These are phyloP conservation scores for Debaryomycetaceae sp. DNA, from an alignment of 1,139 yeast genomes.

Conservation along the genomic window DNA sequence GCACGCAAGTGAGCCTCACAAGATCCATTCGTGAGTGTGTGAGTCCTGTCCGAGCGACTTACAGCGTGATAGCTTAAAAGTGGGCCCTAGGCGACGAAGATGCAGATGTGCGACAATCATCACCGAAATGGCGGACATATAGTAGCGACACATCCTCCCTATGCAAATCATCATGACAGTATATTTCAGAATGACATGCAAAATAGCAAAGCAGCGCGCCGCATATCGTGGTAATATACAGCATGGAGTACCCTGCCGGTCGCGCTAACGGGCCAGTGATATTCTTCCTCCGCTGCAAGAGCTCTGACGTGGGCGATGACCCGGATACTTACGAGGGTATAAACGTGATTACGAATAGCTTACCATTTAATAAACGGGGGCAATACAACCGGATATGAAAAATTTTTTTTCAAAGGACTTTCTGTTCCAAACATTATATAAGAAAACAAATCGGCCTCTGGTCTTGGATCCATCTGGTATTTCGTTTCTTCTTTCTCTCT, in stretches of 20 bases:
- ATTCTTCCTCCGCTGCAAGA: neutral
- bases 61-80: too few relatives aligned
- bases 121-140: too few relatives aligned
- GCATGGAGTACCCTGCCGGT: neutral
- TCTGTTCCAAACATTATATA: slow-evolving; percentile 4
- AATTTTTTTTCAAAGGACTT: slow-evolving; percentile 3
- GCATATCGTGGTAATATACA: neutral
- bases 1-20: too few relatives aligned
- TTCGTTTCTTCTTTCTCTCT: slow-evolving; percentile 14
- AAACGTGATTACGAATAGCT: neutral
- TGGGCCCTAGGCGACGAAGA: too few relatives aligned
- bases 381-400: slow-evolving; percentile 1
- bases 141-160: too few relatives aligned
- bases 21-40: too few relatives aligned
- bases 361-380: neutral
- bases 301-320: neutral
- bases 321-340: neutral
- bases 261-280: neutral
- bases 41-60: too few relatives aligned
- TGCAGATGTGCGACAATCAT: too few relatives aligned
- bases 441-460: slow-evolving; percentile 1
- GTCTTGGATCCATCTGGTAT: neutral
- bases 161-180: too few relatives aligned
- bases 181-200: neutral
- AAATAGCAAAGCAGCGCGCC: neutral